Evolutionary conservation across 495 filamentous ascomycete genomes (phyloP).

Genomic region (Lindgomyces ingoldianus): DNA sequence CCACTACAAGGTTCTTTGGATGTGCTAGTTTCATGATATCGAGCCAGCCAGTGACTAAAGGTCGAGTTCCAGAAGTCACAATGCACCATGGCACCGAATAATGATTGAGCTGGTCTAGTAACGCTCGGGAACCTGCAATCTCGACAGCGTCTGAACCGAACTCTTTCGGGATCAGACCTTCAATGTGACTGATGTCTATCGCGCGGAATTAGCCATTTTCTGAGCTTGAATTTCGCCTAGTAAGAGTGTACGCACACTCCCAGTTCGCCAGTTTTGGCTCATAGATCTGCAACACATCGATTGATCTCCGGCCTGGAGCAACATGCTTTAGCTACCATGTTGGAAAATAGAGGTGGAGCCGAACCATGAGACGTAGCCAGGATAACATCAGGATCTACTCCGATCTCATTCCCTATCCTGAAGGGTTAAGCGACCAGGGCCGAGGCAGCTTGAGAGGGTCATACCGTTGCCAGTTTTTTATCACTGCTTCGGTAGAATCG

Average conservation of each 20-base stretch:
- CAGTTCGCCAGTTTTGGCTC: conserved; percentile 80
- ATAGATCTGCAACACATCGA: conserved; percentile 75
- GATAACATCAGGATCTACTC: conserved; percentile 78
- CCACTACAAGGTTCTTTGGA: conserved; percentile 74
- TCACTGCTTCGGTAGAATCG: conserved; percentile 77
- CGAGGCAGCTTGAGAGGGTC: conserved; percentile 35
- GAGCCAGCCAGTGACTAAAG: conserved; percentile 85
- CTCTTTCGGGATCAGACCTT: conserved; percentile 72
- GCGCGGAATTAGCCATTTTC: neutral
- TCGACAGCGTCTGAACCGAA: conserved; percentile 78
- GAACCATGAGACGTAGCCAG: conserved; percentile 87
- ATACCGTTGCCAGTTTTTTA: conserved; percentile 89
- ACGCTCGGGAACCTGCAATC: conserved; percentile 66
- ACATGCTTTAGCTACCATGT: too few relatives aligned
- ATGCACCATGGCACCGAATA: conserved; percentile 77
- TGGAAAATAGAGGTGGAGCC: too few relatives aligned
- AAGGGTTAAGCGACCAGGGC: conserved; percentile 7
- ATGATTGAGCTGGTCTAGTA: conserved; percentile 61
- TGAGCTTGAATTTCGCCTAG: neutral
- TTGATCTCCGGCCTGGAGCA: conserved; percentile 77
- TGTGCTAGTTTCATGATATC: conserved; percentile 71
- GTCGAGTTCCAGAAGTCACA: conserved; percentile 83
- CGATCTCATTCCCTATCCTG: conserved; percentile 80
- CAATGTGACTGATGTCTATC: conserved; percentile 75
- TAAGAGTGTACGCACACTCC: conserved; percentile 68